phyloP scores from a whole-genome alignment of 164 flowering plant species.

The Sedum album region DNA sequence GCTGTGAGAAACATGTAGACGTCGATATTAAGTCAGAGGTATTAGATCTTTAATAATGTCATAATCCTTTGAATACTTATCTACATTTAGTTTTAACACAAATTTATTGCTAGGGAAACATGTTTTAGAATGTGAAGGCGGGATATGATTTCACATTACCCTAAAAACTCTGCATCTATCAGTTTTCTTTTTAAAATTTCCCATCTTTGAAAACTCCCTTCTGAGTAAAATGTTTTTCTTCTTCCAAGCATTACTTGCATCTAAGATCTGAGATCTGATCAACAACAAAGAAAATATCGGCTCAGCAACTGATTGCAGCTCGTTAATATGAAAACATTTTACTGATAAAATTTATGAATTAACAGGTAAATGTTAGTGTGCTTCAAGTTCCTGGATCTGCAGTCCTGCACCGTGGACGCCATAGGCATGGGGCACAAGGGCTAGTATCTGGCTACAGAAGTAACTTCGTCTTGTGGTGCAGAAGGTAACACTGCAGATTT shows the following conservation, averaged over 20 bases:
- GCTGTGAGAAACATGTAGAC: neutral
- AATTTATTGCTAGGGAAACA: neutral
- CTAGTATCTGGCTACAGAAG: constrained; percentile 4
- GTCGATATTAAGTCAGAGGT: neutral
- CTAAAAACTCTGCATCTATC: neutral
- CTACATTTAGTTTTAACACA: neutral
- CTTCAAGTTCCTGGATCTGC: constrained; percentile 8
- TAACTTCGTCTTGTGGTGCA: constrained; percentile 7
- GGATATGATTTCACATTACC: too few relatives aligned
- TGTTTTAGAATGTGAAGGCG: neutral
- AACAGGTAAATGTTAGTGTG: constrained; percentile 3
- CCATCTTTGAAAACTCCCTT: too few relatives aligned
- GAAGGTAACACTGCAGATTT: neutral
- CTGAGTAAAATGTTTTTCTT: too few relatives aligned
- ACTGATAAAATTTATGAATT: neutral
- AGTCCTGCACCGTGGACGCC: constrained; percentile 5
- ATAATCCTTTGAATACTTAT: neutral
- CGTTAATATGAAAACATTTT: neutral
- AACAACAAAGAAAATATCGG: too few relatives aligned
- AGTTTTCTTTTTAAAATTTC: neutral
- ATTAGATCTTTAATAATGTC: neutral
- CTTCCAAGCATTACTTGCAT: too few relatives aligned
- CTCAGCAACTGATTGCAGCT: too few relatives aligned
- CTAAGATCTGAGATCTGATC: too few relatives aligned
- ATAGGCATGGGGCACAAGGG: constrained; percentile 2